Conservation (phyloP, 108 stramenopile species). For the Pseudonitzschia multistriata region DNA sequence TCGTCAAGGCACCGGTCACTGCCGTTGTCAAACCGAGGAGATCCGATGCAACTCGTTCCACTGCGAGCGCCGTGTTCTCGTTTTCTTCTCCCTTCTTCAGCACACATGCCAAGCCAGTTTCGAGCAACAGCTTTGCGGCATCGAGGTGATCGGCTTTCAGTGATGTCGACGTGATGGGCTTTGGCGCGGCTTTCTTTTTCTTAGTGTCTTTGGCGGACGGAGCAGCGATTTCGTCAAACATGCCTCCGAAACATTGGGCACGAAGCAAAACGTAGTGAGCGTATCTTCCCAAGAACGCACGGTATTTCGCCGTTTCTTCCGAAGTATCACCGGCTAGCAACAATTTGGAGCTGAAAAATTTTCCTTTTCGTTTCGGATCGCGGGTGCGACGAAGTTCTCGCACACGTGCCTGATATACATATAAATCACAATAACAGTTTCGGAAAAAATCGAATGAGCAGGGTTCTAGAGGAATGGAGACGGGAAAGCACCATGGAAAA, state of each 20-base stretch:
- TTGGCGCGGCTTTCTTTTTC: slow-evolving; percentile 43
- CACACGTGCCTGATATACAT: slow-evolving; percentile 47
- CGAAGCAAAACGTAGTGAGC: slow-evolving; percentile 89
- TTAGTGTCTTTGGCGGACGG: slow-evolving; percentile 31
- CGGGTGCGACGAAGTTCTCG: slow-evolving; percentile 83
- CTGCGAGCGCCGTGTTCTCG: slow-evolving; percentile 86
- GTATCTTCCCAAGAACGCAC: slow-evolving; percentile 83
- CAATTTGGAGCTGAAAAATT: slow-evolving; percentile 85
- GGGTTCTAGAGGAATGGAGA: slow-evolving; percentile 3
- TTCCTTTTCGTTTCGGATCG: slow-evolving; percentile 84
- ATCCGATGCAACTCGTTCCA: slow-evolving; percentile 85
- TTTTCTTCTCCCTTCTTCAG: slow-evolving; percentile 84
- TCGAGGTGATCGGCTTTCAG: slow-evolving; percentile 79
- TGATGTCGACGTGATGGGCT: slow-evolving; percentile 61
- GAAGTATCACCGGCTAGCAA: slow-evolving; percentile 64
- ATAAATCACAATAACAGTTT: neutral
- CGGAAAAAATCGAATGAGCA: too few species aligned
- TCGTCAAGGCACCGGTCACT: slow-evolving; percentile 70
- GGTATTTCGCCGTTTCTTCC: slow-evolving; percentile 62
- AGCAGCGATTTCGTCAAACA: slow-evolving; percentile 80
- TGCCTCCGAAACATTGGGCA: slow-evolving; percentile 85
- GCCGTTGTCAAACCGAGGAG: slow-evolving; percentile 76
- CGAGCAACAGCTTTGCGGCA: slow-evolving; percentile 76
- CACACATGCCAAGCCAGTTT: slow-evolving; percentile 80
- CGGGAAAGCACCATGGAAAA: neutral